Evolutionary conservation across 768 basidiomycete species (phyloP).

Genomic region (Leucosporidium scottii): DNA sequence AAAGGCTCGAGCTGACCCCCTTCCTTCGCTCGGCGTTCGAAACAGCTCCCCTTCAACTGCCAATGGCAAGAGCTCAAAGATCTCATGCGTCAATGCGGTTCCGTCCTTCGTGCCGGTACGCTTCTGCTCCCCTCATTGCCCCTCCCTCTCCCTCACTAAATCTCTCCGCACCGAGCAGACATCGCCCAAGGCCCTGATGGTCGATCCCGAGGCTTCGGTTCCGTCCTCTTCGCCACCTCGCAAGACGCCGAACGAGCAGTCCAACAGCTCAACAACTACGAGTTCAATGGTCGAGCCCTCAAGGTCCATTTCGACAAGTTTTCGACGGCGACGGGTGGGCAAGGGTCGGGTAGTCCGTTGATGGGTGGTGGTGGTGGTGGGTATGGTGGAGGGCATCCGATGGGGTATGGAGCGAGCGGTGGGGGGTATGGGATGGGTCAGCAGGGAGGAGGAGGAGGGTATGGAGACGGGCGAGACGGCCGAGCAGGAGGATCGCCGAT

Average conservation of each 20-base stretch:
- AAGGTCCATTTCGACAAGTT: constrained; percentile 91
- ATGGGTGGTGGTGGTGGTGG: neutral
- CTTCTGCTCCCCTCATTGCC: neutral
- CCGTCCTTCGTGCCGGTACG: constrained; percentile 66
- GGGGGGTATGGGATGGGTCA: too few species aligned
- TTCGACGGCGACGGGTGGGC: constrained; percentile 1
- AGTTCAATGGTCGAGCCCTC: constrained; percentile 75
- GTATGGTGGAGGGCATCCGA: too few species aligned
- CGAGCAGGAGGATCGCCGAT: too few species aligned
- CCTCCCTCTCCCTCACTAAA: constrained; percentile 4
- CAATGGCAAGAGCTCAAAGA: constrained; percentile 99
- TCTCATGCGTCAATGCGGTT: constrained; percentile 82
- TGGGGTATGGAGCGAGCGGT: too few species aligned
- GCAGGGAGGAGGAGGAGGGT: too few species aligned
- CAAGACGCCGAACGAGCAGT: constrained; percentile 77
- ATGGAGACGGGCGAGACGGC: too few species aligned
- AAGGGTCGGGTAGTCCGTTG: too few species aligned
- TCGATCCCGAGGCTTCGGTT: constrained; percentile 85
- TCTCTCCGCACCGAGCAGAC: constrained; percentile 45
- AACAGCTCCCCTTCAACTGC: constrained; percentile 78
- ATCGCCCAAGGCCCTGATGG: constrained; percentile 82
- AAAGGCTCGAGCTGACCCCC: neutral
- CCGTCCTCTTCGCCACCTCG: constrained; percentile 76
- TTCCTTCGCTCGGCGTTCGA: neutral
- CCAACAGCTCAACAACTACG: constrained; percentile 82